A percentile compares a stretch with the other conserved stretches of the same genome.
These are phyloP conservation scores for Paraurostyla sp. DNA, from an alignment of 73 alveolate species.

Conservation along the genomic window DNA sequence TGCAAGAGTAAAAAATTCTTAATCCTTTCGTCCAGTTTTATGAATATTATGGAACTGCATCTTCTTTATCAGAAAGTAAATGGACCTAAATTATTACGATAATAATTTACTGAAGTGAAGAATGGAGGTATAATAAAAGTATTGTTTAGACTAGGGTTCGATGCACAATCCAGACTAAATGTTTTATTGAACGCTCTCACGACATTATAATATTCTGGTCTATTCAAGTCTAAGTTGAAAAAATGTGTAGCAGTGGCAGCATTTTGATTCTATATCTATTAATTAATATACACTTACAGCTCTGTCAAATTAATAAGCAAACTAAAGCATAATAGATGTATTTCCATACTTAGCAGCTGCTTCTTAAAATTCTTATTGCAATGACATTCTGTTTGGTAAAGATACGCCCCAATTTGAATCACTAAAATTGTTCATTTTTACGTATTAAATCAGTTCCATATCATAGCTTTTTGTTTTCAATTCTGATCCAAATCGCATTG, in stretches of 20 bases:
- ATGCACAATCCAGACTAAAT: conserved; percentile 44
- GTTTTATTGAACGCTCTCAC: conserved; percentile 34
- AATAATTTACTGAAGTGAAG: conserved; percentile 23
- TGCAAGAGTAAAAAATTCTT: conserved; percentile 41
- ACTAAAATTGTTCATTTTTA: conserved; percentile 47
- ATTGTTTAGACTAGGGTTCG: neutral
- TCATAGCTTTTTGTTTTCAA: conserved; percentile 53
- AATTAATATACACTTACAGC: neutral
- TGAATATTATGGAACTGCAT: neutral
- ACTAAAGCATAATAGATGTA: conserved; percentile 3
- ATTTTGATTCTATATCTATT: neutral
- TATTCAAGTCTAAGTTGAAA: neutral
- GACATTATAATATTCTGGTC: neutral
- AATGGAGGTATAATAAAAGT: conserved; percentile 38
- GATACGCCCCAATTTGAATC: conserved; percentile 63
- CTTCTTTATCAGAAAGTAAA: conserved; percentile 32
- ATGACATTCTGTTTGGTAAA: conserved; percentile 27
- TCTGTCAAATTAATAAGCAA: conserved; percentile 24
- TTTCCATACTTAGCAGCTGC: conserved; percentile 43
- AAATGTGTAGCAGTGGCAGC: conserved; percentile 21
- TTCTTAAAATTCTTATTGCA: conserved; percentile 24
- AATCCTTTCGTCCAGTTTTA: conserved; percentile 35
- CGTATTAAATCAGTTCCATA: conserved; percentile 51
- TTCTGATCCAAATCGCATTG: conserved; percentile 33
- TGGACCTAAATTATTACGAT: neutral